Evolutionary conservation across 257 asterid genomes (phyloP).

Genomic region (Eucommia ulmoides): DNA sequence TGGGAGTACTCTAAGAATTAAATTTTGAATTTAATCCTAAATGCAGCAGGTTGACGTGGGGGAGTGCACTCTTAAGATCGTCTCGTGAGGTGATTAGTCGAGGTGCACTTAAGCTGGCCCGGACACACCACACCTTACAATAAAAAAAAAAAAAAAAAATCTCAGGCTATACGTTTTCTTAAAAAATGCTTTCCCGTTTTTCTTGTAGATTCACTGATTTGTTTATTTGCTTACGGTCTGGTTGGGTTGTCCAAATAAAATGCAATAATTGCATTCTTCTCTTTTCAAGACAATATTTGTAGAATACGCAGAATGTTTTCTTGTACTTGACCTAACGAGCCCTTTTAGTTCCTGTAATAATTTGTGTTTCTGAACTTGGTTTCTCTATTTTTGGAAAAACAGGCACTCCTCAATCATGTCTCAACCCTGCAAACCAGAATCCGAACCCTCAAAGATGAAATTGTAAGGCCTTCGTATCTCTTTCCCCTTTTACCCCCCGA

Average conservation of each 20-base stretch:
- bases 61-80: too few species aligned
- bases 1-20: too few species aligned
- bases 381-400: slow-evolving; percentile 7
- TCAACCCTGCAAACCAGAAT: slow-evolving; percentile 47
- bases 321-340: background rate
- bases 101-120: too few species aligned
- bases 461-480: slow-evolving; percentile 33
- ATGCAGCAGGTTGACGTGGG: too few species aligned
- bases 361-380: background rate
- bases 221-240: background rate
- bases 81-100: too few species aligned
- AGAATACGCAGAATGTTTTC: too few species aligned
- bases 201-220: background rate
- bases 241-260: background rate
- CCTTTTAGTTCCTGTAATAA: background rate
- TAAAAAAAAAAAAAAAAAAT: too few species aligned
- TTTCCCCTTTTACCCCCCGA: slow-evolving; percentile 5
- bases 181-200: background rate
- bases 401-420: slow-evolving; percentile 70
- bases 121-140: too few species aligned
- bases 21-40: too few species aligned
- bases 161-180: too few species aligned
- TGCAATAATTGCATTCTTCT: background rate
- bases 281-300: background rate
- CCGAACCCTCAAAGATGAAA: slow-evolving; percentile 47